Conservation (phyloP, 495 filamentous ascomycete species). For the Eremomyces bilateralis region DNA sequence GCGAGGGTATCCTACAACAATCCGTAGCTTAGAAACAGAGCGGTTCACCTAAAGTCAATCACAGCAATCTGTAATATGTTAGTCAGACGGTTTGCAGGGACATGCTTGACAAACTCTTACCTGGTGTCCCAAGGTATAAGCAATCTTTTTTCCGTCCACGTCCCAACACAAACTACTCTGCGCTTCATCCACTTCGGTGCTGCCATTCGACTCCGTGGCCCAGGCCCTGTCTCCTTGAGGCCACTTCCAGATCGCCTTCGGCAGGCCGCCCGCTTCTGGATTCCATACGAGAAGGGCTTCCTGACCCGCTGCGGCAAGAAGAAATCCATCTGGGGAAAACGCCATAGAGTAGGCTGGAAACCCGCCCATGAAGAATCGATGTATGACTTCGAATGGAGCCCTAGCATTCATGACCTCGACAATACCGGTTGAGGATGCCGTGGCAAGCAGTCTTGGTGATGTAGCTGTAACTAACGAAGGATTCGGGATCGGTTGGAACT, state of each 20-base stretch:
- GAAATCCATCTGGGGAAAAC: neutral
- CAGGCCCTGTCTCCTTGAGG: neutral
- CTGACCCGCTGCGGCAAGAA: neutral
- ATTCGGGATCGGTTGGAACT: constrained; percentile 4
- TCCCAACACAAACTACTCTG: neutral
- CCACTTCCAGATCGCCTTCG: neutral
- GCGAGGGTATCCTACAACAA: too few relatives aligned
- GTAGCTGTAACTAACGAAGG: neutral
- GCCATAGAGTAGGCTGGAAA: neutral
- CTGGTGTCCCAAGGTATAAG: neutral
- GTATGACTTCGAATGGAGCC: neutral
- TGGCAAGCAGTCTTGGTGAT: constrained; percentile 1
- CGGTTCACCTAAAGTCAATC: neutral
- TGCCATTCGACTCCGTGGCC: neutral
- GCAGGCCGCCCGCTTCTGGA: neutral
- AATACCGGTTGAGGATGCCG: neutral
- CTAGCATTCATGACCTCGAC: neutral
- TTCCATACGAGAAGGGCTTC: neutral
- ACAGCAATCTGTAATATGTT: neutral
- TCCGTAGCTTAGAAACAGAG: too few relatives aligned
- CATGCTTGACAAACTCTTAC: neutral
- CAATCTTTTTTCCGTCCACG: neutral
- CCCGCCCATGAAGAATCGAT: neutral
- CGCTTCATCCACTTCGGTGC: neutral
- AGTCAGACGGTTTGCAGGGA: neutral